phyloP scores from a whole-genome alignment of 192 early-diverging fungal genomes.

The Backusella sp. region DNA sequence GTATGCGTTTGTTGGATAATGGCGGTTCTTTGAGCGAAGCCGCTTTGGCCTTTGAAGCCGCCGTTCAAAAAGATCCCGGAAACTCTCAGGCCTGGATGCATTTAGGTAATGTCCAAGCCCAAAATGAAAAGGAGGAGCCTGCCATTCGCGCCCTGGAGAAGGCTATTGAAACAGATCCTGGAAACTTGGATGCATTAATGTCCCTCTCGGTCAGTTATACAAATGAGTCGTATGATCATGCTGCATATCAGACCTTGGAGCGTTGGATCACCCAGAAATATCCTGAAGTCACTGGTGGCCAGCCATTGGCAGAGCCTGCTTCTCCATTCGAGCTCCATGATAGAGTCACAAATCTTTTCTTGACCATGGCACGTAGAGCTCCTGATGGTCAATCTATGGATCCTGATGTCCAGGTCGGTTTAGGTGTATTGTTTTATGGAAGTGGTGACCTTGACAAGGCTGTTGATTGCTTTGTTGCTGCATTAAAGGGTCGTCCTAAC shows the following conservation, averaged over 20 bases:
- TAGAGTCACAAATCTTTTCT: constrained; percentile 77
- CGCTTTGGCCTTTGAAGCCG: constrained; percentile 91
- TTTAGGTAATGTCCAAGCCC: constrained; percentile 92
- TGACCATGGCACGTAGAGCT: constrained; percentile 73
- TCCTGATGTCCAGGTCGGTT: constrained; percentile 91
- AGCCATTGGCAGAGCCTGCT: constrained; percentile 30
- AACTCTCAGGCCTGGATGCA: constrained; percentile 86
- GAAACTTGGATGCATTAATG: constrained; percentile 63
- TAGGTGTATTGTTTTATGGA: constrained; percentile 97
- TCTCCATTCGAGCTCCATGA: constrained; percentile 54
- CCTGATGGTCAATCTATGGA: constrained; percentile 63
- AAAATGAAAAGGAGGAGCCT: constrained; percentile 96
- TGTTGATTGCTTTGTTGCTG: constrained; percentile 95
- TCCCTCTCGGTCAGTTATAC: constrained; percentile 93
- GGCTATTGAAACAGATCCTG: constrained; percentile 76
- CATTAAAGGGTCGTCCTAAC: constrained; percentile 79
- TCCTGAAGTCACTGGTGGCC: constrained; percentile 40
- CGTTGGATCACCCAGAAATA: constrained; percentile 85
- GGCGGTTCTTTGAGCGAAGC: constrained; percentile 77
- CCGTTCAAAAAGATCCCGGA: constrained; percentile 72
- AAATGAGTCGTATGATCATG: constrained; percentile 89
- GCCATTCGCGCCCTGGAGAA: constrained; percentile 92
- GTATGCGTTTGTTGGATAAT: constrained; percentile 48
- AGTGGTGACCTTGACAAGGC: constrained; percentile 94
- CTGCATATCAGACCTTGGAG: constrained; percentile 90